phyloP scores from a whole-genome alignment of 2,329 filamentous ascomycete species.

The Xylaria sp. region DNA sequence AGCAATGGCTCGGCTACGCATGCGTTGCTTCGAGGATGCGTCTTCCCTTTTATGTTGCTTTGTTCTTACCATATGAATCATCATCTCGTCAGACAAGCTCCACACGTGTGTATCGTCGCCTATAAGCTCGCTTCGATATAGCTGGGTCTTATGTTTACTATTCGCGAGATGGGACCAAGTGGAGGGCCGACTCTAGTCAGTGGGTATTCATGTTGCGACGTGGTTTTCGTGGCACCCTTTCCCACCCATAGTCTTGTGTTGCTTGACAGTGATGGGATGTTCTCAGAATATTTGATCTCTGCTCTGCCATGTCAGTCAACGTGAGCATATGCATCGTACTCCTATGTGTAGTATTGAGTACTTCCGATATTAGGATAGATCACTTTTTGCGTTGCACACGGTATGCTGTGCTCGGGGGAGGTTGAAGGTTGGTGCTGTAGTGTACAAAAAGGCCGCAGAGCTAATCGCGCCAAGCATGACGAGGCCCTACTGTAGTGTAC shows the following conservation, averaged over 20 bases:
- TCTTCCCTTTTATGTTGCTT: constrained; percentile 39
- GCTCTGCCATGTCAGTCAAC: not conserved
- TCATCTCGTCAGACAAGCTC: constrained; percentile 22
- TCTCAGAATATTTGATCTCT: not conserved
- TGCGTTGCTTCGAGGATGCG: constrained; percentile 27
- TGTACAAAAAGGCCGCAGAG: constrained; percentile 26
- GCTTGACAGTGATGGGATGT: not conserved
- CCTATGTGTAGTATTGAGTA: not conserved
- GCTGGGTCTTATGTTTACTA: constrained; percentile 22
- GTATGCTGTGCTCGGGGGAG: constrained; percentile 7
- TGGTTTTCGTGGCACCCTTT: constrained; percentile 4
- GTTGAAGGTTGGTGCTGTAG: not conserved
- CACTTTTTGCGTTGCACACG: not conserved
- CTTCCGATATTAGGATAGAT: not conserved
- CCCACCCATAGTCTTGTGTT: not conserved
- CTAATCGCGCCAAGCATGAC: constrained; percentile 25
- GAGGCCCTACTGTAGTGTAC: constrained; percentile 24
- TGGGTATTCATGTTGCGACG: constrained; percentile 20
- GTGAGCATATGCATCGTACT: not conserved
- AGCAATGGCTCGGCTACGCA: not conserved
- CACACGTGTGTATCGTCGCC: constrained; percentile 21
- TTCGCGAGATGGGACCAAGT: constrained; percentile 33
- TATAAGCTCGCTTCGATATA: constrained; percentile 22
- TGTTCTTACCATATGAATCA: constrained; percentile 14
- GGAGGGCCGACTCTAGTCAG: constrained; percentile 31